Conservation (phyloP, 192 early-diverging fungal species). For the Chytriomyces confervae region DNA sequence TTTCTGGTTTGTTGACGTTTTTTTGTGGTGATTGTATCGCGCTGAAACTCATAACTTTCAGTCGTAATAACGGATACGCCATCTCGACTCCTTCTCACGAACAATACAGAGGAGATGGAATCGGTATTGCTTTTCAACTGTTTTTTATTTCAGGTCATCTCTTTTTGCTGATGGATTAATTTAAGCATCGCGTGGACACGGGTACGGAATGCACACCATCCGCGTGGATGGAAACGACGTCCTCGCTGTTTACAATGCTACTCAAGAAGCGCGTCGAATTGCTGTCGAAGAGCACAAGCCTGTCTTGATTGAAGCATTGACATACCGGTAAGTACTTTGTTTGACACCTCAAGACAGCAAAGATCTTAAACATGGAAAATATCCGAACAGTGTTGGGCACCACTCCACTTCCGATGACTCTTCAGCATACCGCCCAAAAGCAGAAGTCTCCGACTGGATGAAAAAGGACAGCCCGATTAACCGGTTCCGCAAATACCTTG, state of each 20-base stretch:
- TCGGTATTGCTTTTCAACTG: constrained; percentile 50
- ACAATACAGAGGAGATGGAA: constrained; percentile 98
- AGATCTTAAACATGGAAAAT: not conserved
- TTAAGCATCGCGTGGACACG: constrained; percentile 83
- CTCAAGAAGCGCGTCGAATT: constrained; percentile 80
- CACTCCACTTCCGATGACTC: constrained; percentile 99
- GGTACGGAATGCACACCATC: constrained; percentile 97
- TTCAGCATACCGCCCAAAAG: constrained; percentile 89
- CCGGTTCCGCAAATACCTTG: constrained; percentile 89
- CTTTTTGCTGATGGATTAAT: not conserved
- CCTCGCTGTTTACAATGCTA: constrained; percentile 92
- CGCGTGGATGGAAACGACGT: constrained; percentile 99
- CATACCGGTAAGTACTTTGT: constrained; percentile 77
- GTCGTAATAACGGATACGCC: constrained; percentile 98
- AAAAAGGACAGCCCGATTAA: constrained; percentile 86
- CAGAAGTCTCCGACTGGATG: constrained; percentile 90
- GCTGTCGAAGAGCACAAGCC: constrained; percentile 84
- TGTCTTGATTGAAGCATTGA: constrained; percentile 96
- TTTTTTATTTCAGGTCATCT: constrained; percentile 15
- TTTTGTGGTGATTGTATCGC: not conserved
- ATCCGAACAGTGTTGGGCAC: constrained; percentile 73
- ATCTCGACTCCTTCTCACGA: constrained; percentile 95
- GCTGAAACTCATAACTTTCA: constrained; percentile 30
- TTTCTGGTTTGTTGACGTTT: constrained; percentile 72
- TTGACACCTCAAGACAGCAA: not conserved